Evolutionary conservation across 345 rosid species (phyloP), one percentile per base, ranked within the genome.

Genomic region (Chamaenerion angustifolium): DNA sequence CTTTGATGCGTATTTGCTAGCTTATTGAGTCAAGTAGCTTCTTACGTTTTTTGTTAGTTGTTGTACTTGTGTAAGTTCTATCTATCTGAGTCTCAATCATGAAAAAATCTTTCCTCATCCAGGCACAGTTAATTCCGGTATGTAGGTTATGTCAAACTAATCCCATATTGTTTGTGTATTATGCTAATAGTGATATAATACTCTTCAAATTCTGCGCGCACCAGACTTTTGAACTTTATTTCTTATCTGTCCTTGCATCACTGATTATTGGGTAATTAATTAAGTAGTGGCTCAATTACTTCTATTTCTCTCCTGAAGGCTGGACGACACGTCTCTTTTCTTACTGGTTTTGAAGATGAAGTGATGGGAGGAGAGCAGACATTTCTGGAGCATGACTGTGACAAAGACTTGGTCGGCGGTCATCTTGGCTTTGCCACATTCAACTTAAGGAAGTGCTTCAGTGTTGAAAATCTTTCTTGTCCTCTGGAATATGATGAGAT

Each of bases 341-440:
- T 62, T 46, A 49, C 60, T 49, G 66, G 56, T 14, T 62, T 56
- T 31, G 66, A 62, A 16, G 66, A 62, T 49, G 66, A 54, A 42
- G 65, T 45, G 43, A 42, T 61, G 9, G 65, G 55, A 56, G 60
- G 45, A 43, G 60, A 62, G 46, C 66, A 49, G 50, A 45, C 60
- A 40, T 62, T 62, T 49, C 55, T 62, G 35, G 66, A 53, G 35
- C 60, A 58, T 3, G 56, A 49, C n/a, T 62, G 66, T 49, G 44
- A 52, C 51, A 62, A 52, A 46, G 60, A 49, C 50, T 44, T 62
- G 46, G 51, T 40, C 35, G 55, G 56, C 40, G 50, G 50, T 40
- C 60, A 56, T 62, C 66, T 56, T 21, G 49, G 50, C 48, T 62
- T 62, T 37, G 56, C 55, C 51, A 56, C 66, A 21, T 62, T 43